These are phyloP conservation scores for Colletotrichum godetiae DNA, from an alignment of 2,329 filamentous ascomycete genomes.

Conservation along the genomic window DNA sequence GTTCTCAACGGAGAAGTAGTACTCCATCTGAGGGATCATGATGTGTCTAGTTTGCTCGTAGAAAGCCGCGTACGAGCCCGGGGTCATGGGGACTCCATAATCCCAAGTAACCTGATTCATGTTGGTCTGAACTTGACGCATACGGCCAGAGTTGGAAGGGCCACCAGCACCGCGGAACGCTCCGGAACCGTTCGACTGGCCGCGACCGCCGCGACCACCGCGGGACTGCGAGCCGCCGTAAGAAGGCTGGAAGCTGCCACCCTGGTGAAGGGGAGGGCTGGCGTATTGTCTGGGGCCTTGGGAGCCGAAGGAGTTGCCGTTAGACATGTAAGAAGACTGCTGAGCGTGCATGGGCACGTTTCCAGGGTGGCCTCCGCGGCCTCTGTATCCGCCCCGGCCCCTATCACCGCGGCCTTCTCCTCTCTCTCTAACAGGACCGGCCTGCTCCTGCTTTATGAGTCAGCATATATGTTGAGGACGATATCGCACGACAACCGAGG, in stretches of 20 bases:
- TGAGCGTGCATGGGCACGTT: conserved; percentile 47
- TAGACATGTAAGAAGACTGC: conserved; percentile 46
- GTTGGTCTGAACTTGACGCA: conserved; percentile 51
- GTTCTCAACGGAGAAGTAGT: conserved; percentile 98
- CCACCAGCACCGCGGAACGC: conserved; percentile 24
- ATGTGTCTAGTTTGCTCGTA: conserved; percentile 24
- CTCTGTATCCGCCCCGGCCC: conserved; percentile 57
- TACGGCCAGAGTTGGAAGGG: conserved; percentile 40
- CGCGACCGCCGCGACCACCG: conserved; percentile 32
- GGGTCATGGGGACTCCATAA: conserved; percentile 46
- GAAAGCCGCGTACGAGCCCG: conserved; percentile 9
- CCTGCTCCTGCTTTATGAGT: conserved; percentile 40
- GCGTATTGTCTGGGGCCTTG: conserved; percentile 48
- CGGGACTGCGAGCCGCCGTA: conserved; percentile 31
- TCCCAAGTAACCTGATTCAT: conserved; percentile 48
- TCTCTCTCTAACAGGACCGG: conserved; percentile 35
- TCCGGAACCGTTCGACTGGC: conserved; percentile 25
- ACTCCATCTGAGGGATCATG: conserved; percentile 74
- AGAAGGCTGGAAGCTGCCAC: conserved; percentile 22
- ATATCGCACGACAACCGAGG: not conserved
- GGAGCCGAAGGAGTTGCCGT: conserved; percentile 45
- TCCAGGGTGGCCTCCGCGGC: conserved; percentile 56
- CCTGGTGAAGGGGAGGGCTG: conserved; percentile 58
- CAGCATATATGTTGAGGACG: conserved; percentile 37
- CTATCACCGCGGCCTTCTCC: conserved; percentile 53